phyloP scores from a whole-genome alignment of 345 rosid species.

The Boechera retrofracta region DNA sequence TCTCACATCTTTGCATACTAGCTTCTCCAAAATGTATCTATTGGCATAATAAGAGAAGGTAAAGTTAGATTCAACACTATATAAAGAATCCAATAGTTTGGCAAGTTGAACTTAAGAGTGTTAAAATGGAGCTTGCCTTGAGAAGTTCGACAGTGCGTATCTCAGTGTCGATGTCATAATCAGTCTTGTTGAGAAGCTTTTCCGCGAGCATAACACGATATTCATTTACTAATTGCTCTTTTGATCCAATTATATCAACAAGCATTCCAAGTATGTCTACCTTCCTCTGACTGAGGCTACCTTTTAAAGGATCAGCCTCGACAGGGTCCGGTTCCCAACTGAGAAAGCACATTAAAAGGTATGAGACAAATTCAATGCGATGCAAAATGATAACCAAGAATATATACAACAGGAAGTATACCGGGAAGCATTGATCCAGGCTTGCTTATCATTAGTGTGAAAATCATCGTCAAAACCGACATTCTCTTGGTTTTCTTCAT shows the following conservation, averaged over 20 bases:
- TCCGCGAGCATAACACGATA: conserved; percentile 97
- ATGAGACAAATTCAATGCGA: conserved; percentile 22
- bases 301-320: conserved; percentile 89
- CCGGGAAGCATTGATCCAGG: conserved; percentile 81
- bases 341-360: conserved; percentile 32
- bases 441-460: conserved; percentile 84
- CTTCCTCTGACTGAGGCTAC: conserved; percentile 80
- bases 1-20: conserved; percentile 97
- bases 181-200: conserved; percentile 94
- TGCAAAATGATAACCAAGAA: conserved; percentile 18
- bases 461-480: conserved; percentile 74
- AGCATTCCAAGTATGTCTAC: conserved; percentile 94
- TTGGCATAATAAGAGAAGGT: conserved; percentile 24
- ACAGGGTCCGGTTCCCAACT: conserved; percentile 99
- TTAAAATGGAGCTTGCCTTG: conserved; percentile 58
- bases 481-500: conserved; percentile 86
- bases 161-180: conserved; percentile 91
- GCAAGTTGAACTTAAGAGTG: conserved; percentile 16
- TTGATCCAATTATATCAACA: conserved; percentile 93
- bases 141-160: conserved; percentile 98
- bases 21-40: conserved; percentile 98
- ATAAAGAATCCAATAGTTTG: not conserved
- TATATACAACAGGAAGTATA: conserved; percentile 37
- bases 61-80: conserved; percentile 22
- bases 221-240: conserved; percentile 93